Conservation (phyloP, 2,329 filamentous ascomycete species). For the Pseudocercospora crystallina region DNA sequence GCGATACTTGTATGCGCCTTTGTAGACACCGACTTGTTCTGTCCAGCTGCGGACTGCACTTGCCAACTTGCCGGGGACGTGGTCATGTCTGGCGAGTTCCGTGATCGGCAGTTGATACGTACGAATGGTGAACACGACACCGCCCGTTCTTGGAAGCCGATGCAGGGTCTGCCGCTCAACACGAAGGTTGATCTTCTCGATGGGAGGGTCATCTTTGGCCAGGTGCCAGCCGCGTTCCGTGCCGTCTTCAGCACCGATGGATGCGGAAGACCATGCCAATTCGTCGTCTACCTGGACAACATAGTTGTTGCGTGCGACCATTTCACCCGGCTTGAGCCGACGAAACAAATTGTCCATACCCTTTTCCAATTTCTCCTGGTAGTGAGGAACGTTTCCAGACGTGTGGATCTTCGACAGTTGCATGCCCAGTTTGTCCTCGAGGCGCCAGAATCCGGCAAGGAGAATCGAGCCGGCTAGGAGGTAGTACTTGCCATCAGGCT, state of each 20-base stretch:
- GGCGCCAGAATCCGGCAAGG: conserved; percentile 78
- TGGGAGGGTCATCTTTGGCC: conserved; percentile 69
- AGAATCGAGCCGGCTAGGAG: conserved; percentile 74
- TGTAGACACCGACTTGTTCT: too few species aligned
- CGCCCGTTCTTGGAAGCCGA: conserved; percentile 50
- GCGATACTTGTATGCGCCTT: too few species aligned
- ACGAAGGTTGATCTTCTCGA: conserved; percentile 73
- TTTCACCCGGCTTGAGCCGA: conserved; percentile 65
- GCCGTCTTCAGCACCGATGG: conserved; percentile 73
- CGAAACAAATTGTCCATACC: conserved; percentile 82
- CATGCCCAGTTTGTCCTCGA: conserved; percentile 80
- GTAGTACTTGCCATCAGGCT: conserved; percentile 74
- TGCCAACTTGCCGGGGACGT: too few species aligned
- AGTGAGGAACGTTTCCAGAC: conserved; percentile 71
- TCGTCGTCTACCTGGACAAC: conserved; percentile 82
- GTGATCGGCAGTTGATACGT: conserved; percentile 75
- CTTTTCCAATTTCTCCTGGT: conserved; percentile 67
- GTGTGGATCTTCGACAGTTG: conserved; percentile 75
- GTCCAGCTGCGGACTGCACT: too few species aligned
- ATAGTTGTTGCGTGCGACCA: conserved; percentile 74
- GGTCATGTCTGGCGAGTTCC: conserved; percentile 49
- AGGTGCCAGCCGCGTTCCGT: conserved; percentile 67
- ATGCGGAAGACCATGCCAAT: conserved; percentile 68
- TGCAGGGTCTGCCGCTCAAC: conserved; percentile 73
- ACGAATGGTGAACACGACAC: conserved; percentile 69